Conservation (phyloP, 305 asterid genomes). For the Stenogyne calaminthoides region DNA sequence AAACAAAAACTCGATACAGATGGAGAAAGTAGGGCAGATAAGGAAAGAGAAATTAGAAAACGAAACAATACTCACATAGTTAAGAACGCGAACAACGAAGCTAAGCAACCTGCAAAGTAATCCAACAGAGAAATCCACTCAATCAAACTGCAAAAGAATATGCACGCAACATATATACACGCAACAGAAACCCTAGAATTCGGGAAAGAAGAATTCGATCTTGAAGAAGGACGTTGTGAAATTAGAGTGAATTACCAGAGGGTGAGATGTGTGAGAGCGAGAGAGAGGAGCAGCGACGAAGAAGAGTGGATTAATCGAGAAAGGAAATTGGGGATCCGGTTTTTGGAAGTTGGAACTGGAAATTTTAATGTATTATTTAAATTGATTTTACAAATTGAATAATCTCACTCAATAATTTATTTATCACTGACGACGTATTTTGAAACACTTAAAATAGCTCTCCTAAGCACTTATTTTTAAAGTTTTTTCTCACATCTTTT, state of each 20-base stretch:
- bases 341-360: neutral
- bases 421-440: too few species aligned
- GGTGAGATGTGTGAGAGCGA: constrained; percentile 22
- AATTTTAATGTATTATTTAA: neutral
- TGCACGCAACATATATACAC: neutral
- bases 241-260: constrained; percentile 26
- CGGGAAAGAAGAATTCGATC: constrained; percentile 9
- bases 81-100: constrained; percentile 17
- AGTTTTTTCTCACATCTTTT: too few species aligned
- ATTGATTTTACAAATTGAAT: neutral
- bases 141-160: constrained; percentile 18
- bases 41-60: neutral
- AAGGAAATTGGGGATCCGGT: constrained; percentile 27
- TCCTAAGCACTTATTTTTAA: too few species aligned
- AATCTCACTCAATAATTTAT: neutral
- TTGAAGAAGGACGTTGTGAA: neutral
- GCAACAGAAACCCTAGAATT: constrained; percentile 16
- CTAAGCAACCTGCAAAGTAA: constrained; percentile 34
- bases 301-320: constrained; percentile 24
- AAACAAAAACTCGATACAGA: neutral
- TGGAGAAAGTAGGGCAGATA: neutral
- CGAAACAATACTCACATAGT: constrained; percentile 39
- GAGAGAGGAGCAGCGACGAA: constrained; percentile 20
- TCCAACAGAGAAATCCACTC: constrained; percentile 12
- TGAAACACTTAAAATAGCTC: too few species aligned